Evolutionary conservation across 371 early-diverging fungal species (phyloP), one percentile per base, ranked within the genome.

Genomic region (Synchytrium microbalum): DNA sequence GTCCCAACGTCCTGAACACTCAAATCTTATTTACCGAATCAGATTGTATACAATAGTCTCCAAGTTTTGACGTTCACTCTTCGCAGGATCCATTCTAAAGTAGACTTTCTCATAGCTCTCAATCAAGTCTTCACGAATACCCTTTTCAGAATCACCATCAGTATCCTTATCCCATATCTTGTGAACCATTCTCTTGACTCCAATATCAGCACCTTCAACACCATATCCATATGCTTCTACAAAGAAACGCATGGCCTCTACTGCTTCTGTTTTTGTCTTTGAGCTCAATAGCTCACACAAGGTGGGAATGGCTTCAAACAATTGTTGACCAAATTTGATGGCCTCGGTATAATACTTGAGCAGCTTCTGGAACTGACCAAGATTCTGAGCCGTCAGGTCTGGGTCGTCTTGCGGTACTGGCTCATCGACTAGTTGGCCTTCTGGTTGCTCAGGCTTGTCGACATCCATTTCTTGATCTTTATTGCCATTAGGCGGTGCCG

Each of bases 231-330:
- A 82, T 0, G 92, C 88, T 1, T 79, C 79, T 0, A 92, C 93
- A 62, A 96, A 87, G 64, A 95, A 96, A 56, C 91, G 88, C 89
- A 98, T 98, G 0, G 89, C 86, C 63, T 95, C 95, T 61, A 95
- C 73, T 0, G 95, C 95, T 68, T 98, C 98, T 10, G 87, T 75
- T 68, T 95, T 96, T 53, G 79, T 84, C 53, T 88, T 93, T 0
- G 94, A 93, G 1, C 87, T 88, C 26, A 98, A 75, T 0, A 96
- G 80, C 72, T 92, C 89, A 46, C 85, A 81, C 56, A 96, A 77
- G 16, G 76, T 82, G 0, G 91, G 88, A 19, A 88, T 84, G 0
- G 88, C 84, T 3, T 74, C 71, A 30, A 89, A 84, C 8, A 96
- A 77, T 66, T 88, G 86, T 8, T 5, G 74, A 27, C 89, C 84